A percentile compares a stretch with the other conserved stretches of the same genome.
Evolutionary conservation across 305 asterid genomes (phyloP).

Genomic region (Vinca major): DNA sequence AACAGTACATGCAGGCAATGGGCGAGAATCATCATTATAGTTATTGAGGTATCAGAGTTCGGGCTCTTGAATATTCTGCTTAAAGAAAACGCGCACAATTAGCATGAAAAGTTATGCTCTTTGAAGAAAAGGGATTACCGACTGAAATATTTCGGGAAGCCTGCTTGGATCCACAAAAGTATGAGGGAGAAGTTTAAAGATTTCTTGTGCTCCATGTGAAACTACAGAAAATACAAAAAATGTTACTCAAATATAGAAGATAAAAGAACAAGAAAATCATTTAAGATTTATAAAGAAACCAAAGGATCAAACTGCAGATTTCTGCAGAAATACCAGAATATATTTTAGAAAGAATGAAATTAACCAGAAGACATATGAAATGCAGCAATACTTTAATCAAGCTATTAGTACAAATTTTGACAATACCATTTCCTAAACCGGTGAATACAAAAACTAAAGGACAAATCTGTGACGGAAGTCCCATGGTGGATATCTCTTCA

Average conservation of each 20-base stretch:
- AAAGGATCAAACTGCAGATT: not conserved
- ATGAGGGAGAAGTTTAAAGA: slow-evolving; percentile 93
- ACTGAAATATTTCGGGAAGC: slow-evolving; percentile 62
- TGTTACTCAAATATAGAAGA: not conserved
- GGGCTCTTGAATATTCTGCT: not conserved
- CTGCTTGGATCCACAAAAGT: slow-evolving; percentile 55
- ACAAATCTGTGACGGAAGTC: slow-evolving; percentile 74
- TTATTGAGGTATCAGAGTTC: no score
- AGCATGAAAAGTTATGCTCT: no score
- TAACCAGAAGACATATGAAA: not conserved
- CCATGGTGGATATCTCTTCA: slow-evolving; percentile 84
- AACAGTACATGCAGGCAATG: no score
- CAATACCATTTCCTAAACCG: slow-evolving; percentile 79
- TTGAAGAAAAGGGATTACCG: slow-evolving; percentile 27
- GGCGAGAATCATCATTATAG: no score
- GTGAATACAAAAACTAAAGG: slow-evolving; percentile 93
- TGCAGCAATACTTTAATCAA: not conserved
- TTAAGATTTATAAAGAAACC: not conserved
- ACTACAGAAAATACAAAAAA: slow-evolving; percentile 33
- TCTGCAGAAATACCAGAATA: not conserved
- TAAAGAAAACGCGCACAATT: not conserved
- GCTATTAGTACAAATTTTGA: not conserved
- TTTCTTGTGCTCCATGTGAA: slow-evolving; percentile 84
- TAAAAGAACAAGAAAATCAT: not conserved
- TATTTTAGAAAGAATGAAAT: not conserved